Base-by-base conservation (phyloP, 192 early-diverging fungal genomes). In the Phlyctochytrium planicorne region DNA sequence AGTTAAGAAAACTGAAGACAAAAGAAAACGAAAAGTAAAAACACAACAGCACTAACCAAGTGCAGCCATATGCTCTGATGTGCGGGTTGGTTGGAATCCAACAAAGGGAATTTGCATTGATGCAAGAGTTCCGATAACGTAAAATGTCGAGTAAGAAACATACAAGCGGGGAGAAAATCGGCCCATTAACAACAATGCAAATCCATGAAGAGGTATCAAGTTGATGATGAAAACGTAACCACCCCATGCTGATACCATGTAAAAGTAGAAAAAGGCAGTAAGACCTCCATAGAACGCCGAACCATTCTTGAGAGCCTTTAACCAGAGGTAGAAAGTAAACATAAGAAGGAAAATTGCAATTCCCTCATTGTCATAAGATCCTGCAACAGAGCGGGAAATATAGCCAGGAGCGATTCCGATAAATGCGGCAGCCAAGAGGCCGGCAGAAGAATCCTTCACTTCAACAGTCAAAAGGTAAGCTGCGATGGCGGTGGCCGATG, bases 181-280 rank as follows among this genome's bases (percentile, higher is more conserved):
- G 10, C 98, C 98, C 96, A 99, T 99, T 52, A 91, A 74, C 66
- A 98, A 80, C 63, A 99, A 75, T 2, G 87, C 92, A 82, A 98
- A 94, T 29, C 84, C 98, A 71, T 99, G 98, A 35, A 99, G 82
- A 31, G 98, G 98, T 34, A 99, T 90, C 72, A 99, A 70, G 78
- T 99, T 99, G 77, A 94, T 99, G 68, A 99, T 98, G 71, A 99
- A 99, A 52, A 97, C 97, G 73, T 99, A 99, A 53, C 98, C 98
- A 68, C 98, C 98, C 98, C 98, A 99, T 14, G 96, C 91, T 14
- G 94, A 89, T 1, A 99, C 98, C 98, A 99, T 99, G 85, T 97
- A 99, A 75, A 98, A 99, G 82, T 99, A 99, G 68, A 92, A 94
- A 34, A 96, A 73, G 0, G 95, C 98, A 0, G 95, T 80, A 65